Conservation (phyloP, 768 basidiomycete species). For the Tubosaeta sp. region DNA sequence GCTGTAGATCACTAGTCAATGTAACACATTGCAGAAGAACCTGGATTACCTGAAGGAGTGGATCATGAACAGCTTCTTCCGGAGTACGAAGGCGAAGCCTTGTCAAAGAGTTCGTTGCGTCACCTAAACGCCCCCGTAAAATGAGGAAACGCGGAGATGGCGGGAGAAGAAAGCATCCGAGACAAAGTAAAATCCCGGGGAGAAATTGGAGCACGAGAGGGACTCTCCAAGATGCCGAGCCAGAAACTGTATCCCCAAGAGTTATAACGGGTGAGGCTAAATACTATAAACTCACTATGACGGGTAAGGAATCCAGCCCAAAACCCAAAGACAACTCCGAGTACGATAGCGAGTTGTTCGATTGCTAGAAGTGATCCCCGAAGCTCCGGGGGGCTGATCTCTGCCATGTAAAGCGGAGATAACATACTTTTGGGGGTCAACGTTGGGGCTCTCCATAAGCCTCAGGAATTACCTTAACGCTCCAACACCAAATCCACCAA, state of each 20-base stretch:
- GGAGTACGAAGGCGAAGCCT: constrained; percentile 43
- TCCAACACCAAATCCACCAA: constrained; percentile 82
- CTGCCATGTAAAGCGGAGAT: constrained; percentile 79
- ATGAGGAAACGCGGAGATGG: constrained; percentile 47
- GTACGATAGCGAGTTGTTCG: constrained; percentile 77
- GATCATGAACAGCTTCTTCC: constrained; percentile 47
- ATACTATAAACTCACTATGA: constrained; percentile 39
- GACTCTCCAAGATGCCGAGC: constrained; percentile 71
- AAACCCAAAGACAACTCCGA: constrained; percentile 79
- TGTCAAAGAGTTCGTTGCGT: constrained; percentile 56
- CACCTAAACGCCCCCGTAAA: constrained; percentile 47
- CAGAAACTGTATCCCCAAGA: constrained; percentile 38
- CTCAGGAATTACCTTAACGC: constrained; percentile 49
- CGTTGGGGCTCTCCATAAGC: constrained; percentile 1
- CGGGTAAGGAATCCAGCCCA: constrained; percentile 79
- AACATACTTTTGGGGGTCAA: constrained; percentile 51
- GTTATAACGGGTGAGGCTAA: neutral
- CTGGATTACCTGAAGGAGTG: constrained; percentile 43
- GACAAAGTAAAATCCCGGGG: constrained; percentile 61
- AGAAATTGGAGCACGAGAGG: constrained; percentile 69
- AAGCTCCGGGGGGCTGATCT: constrained; percentile 78
- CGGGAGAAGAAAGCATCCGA: constrained; percentile 52
- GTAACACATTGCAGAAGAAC: neutral
- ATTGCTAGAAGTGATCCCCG: constrained; percentile 76
- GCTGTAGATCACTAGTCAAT: constrained; percentile 32